These are phyloP conservation scores for Aspergillus homomorphus DNA, from an alignment of 495 filamentous ascomycete species.

Conservation along the genomic window DNA sequence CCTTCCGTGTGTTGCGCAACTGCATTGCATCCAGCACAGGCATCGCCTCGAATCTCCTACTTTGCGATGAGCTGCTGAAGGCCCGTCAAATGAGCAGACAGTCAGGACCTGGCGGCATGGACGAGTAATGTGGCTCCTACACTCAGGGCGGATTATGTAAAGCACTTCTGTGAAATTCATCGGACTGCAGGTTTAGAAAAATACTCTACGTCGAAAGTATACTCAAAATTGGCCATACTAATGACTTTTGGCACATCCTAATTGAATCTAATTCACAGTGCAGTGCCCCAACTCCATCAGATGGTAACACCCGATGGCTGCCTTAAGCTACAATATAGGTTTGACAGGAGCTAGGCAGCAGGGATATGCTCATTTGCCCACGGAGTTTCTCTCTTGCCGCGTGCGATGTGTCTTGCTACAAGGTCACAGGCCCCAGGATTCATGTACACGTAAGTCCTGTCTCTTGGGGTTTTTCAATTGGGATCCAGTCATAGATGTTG, in stretches of 20 bases:
- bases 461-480: conserved; percentile 6
- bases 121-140: conserved; percentile 36
- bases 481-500: not conserved
- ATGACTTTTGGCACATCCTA: conserved; percentile 1
- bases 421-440: not conserved
- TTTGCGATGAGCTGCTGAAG: conserved; percentile 97
- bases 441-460: not conserved
- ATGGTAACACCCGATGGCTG: not conserved
- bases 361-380: no score
- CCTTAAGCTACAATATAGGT: not conserved
- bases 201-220: conserved; percentile 3
- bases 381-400: no score
- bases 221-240: not conserved
- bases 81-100: conserved; percentile 82
- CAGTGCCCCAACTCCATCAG: not conserved
- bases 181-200: conserved; percentile 6
- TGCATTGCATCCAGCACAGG: conserved; percentile 89
- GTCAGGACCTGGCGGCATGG: conserved; percentile 44
- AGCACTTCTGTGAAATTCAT: not conserved
- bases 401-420: no score
- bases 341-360: not conserved
- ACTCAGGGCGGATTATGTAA: not conserved
- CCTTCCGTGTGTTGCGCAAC: conserved; percentile 90
- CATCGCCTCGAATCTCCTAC: conserved; percentile 90
- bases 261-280: not conserved